Conservation (phyloP, 2,329 filamentous ascomycete genomes). For the Aspergillus sp. region DNA sequence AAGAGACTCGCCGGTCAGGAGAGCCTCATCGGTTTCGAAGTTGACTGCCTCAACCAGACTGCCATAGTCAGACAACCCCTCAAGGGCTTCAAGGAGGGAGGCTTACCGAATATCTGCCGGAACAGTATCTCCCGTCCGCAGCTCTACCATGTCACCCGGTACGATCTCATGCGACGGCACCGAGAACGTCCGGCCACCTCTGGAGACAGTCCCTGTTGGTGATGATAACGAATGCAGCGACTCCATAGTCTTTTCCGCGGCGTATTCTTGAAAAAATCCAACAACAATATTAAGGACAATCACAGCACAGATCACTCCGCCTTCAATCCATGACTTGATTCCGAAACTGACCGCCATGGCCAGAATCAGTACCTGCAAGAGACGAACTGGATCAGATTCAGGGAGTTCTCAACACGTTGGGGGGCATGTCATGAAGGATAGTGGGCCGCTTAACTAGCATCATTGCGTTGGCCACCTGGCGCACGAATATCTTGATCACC, state of each 20-base stretch:
- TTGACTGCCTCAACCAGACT: slow-evolving; percentile 63
- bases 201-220: slow-evolving; percentile 57
- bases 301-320: slow-evolving; percentile 59
- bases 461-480: slow-evolving; percentile 70
- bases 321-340: slow-evolving; percentile 59
- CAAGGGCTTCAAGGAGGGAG: too few relatives aligned
- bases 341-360: slow-evolving; percentile 67
- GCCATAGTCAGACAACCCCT: slow-evolving; percentile 32
- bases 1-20: slow-evolving; percentile 62
- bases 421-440: too few relatives aligned
- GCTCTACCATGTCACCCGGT: slow-evolving; percentile 57
- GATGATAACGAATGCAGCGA: slow-evolving; percentile 58
- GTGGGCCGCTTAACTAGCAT: slow-evolving; percentile 53
- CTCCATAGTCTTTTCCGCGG: slow-evolving; percentile 63
- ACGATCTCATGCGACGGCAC: slow-evolving; percentile 60
- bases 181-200: slow-evolving; percentile 56
- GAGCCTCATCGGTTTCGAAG: slow-evolving; percentile 70
- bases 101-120: slow-evolving; percentile 59
- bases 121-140: slow-evolving; percentile 61
- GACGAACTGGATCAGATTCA: slow-evolving; percentile 9
- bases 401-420: neutral
- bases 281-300: slow-evolving; percentile 59
- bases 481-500: slow-evolving; percentile 68
- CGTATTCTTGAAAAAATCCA: slow-evolving; percentile 62
- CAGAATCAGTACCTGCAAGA: slow-evolving; percentile 66